Conservation (phyloP, 768 basidiomycete species). For the Pluteus cervinus region DNA sequence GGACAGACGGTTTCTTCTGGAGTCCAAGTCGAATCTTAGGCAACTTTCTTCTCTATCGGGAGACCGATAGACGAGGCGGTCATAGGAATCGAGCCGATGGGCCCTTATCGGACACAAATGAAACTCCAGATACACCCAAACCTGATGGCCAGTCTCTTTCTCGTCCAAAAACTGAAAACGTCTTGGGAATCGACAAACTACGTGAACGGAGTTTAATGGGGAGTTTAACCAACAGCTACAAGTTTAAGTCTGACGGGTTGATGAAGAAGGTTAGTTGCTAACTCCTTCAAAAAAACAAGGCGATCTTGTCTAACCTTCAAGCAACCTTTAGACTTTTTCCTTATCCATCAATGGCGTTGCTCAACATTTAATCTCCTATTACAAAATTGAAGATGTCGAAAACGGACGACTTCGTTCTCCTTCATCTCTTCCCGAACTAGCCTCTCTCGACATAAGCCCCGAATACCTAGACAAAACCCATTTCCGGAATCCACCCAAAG, state of each 20-base stretch:
- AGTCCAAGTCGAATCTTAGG: conserved; percentile 88
- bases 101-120: no score
- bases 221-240: conserved; percentile 87
- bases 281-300: conserved; percentile 3
- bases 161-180: conserved; percentile 49
- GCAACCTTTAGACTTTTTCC: conserved; percentile 72
- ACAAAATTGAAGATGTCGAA: conserved; percentile 87
- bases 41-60: conserved; percentile 93
- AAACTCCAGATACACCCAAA: conserved; percentile 19
- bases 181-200: conserved; percentile 53
- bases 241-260: conserved; percentile 88
- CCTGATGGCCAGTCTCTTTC: conserved; percentile 47
- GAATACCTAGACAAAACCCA: conserved; percentile 88
- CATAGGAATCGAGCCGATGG: conserved; percentile 46
- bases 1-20: conserved; percentile 98
- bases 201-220: conserved; percentile 83
- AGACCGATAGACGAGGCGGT: conserved; percentile 80
- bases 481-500: conserved; percentile 86
- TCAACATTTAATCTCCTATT: conserved; percentile 94
- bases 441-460: conserved; percentile 77
- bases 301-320: conserved; percentile 3
- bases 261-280: conserved; percentile 84
- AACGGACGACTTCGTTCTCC: conserved; percentile 84
- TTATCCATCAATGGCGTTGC: conserved; percentile 78
- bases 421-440: conserved; percentile 82